A percentile compares a stretch with the other conserved stretches of the same genome.
Conservation (phyloP, 331 rosid genomes). For the Stylosanthes scabra region DNA sequence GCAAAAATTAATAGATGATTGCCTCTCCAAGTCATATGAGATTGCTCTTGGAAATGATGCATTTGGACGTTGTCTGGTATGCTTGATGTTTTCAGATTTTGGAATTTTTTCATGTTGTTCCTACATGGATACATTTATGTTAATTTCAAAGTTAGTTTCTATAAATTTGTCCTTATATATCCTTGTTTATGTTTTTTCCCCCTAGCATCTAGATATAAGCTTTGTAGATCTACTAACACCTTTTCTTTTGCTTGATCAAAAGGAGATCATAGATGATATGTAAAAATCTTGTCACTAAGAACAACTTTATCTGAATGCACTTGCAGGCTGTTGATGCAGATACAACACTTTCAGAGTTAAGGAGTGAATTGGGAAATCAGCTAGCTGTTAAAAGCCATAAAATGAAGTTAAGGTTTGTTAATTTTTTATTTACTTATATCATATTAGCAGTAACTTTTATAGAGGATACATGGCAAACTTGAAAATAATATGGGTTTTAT, state of each 20-base stretch:
- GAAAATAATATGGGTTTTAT: too few species aligned
- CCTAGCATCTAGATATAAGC: too few species aligned
- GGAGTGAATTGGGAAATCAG: slow-evolving; percentile 91
- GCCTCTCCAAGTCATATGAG: slow-evolving; percentile 64
- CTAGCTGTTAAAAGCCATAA: slow-evolving; percentile 76
- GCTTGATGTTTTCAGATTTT: slow-evolving; percentile 16
- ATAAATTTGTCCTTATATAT: too few species aligned
- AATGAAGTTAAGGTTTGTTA: slow-evolving; percentile 68
- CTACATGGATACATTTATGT: too few species aligned
- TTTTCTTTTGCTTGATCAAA: too few species aligned
- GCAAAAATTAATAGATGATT: slow-evolving; percentile 70
- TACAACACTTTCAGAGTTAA: slow-evolving; percentile 60
- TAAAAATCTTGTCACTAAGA: slow-evolving; percentile 11
- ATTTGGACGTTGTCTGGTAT: slow-evolving; percentile 81
- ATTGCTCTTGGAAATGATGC: slow-evolving; percentile 71
- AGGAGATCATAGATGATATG: too few species aligned
- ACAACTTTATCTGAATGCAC: slow-evolving; percentile 22
- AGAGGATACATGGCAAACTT: too few species aligned
- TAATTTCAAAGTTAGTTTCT: too few species aligned
- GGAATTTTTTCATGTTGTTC: slow-evolving; percentile 17
- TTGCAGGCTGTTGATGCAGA: slow-evolving; percentile 83
- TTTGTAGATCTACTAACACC: too few species aligned
- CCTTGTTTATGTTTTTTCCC: too few species aligned
- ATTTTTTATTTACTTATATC: slow-evolving; percentile 14
- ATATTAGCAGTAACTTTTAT: not conserved